Percentiles rank a stretch among this genome's conserved stretches.
Conservation (phyloP, 169 alveolate species). For the Prorocentrum cordatum region DNA sequence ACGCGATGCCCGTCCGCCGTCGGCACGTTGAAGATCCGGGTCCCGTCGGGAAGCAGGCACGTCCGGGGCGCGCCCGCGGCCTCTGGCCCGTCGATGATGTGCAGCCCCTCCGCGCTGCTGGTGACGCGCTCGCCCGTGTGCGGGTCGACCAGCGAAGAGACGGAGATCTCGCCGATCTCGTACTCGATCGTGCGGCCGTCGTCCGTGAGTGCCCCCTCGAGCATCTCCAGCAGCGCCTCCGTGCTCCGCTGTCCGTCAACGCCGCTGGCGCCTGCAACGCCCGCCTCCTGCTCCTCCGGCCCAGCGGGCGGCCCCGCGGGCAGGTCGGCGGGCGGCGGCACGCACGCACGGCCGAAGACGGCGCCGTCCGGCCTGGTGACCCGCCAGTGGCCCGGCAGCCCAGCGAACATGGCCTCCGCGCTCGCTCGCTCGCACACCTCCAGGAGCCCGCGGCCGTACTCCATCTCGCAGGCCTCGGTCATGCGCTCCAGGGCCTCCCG, state of each 20-base stretch:
- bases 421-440: too few species aligned
- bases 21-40: background rate
- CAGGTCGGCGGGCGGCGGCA: background rate
- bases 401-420: background rate
- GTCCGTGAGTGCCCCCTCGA: background rate
- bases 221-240: background rate
- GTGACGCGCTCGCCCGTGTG: background rate
- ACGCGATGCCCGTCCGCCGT: background rate
- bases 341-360: background rate
- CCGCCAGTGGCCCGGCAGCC: background rate
- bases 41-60: background rate
- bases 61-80: background rate
- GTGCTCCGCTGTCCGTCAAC: background rate
- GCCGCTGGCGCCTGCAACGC: background rate
- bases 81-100: background rate
- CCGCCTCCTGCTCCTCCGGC: background rate
- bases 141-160: background rate
- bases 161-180: background rate
- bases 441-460: too few species aligned
- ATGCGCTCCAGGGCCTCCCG: too few species aligned
- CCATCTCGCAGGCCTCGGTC: too few species aligned
- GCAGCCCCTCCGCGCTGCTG: background rate
- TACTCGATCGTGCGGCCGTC: background rate
- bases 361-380: background rate
- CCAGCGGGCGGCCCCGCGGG: background rate